Conservation (phyloP, 805 yeast genomes). For the Saccharomycopsis lassenensis region DNA sequence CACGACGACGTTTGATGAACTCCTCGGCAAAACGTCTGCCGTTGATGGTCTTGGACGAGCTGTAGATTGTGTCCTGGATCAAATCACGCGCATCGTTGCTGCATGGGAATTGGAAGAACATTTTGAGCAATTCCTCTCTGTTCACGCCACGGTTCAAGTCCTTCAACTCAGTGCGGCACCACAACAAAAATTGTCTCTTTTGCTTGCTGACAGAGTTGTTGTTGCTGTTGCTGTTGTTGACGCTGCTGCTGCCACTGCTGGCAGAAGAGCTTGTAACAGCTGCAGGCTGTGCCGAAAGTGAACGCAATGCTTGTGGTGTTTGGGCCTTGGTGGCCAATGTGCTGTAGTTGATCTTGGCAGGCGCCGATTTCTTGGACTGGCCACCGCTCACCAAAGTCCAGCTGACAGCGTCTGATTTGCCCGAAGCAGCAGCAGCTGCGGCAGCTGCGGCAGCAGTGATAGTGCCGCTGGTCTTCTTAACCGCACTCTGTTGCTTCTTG, state of each 20-base stretch:
- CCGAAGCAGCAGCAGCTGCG: conserved; percentile 20
- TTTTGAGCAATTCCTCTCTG: conserved; percentile 64
- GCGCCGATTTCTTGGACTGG: conserved; percentile 18
- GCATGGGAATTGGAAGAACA: conserved; percentile 72
- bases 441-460: conserved; percentile 19
- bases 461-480: conserved; percentile 22
- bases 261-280: conserved; percentile 20
- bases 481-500: too few relatives aligned
- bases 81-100: conserved; percentile 67
- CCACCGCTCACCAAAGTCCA: conserved; percentile 1
- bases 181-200: conserved; percentile 52
- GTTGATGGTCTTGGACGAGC: conserved; percentile 82
- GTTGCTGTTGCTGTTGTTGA: conserved; percentile 16
- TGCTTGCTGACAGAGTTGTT: conserved; percentile 29
- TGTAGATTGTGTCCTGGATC: conserved; percentile 85
- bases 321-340: conserved; percentile 16
- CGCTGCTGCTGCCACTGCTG: conserved; percentile 26
- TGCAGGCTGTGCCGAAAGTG: conserved; percentile 26
- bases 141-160: conserved; percentile 68
- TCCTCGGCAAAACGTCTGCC: conserved; percentile 92
- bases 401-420: background rate
- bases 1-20: conserved; percentile 65
- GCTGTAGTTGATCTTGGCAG: conserved; percentile 17
- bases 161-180: conserved; percentile 62
- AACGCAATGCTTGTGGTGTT: conserved; percentile 28